These are phyloP conservation scores for Pilaira anomala DNA, from an alignment of 192 early-diverging fungal species.

Conservation along the genomic window DNA sequence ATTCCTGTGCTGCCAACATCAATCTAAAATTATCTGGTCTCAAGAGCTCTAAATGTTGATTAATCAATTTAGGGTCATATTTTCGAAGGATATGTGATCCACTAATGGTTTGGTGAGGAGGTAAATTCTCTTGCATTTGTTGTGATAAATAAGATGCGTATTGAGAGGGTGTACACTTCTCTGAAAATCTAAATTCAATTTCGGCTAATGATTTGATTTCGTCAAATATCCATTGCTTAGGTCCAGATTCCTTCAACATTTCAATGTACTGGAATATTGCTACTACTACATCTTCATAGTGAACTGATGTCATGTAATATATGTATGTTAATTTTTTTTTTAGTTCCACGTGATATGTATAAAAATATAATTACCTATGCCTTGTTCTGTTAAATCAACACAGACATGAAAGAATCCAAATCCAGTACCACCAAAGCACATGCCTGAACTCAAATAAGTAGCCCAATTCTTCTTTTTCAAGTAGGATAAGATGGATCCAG, in stretches of 20 bases:
- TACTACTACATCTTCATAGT: constrained; percentile 66
- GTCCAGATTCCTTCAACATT: constrained; percentile 65
- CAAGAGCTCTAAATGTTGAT: constrained; percentile 57
- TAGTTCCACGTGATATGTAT: constrained; percentile 58
- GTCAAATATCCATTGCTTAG: constrained; percentile 79
- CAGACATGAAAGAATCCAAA: constrained; percentile 76
- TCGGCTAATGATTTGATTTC: constrained; percentile 57
- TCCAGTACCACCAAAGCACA: constrained; percentile 33
- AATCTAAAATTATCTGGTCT: constrained; percentile 61
- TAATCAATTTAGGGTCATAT: constrained; percentile 60
- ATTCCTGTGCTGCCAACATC: constrained; percentile 42
- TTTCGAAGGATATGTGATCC: constrained; percentile 59
- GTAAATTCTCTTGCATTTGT: constrained; percentile 71
- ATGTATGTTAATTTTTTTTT: neutral
- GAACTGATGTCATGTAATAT: constrained; percentile 63
- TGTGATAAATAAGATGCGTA: constrained; percentile 65
- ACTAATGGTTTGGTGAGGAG: constrained; percentile 60
- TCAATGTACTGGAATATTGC: constrained; percentile 88
- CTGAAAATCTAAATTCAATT: constrained; percentile 63
- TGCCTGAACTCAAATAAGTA: constrained; percentile 55
- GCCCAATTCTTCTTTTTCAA: constrained; percentile 88
- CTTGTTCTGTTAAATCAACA: constrained; percentile 73
- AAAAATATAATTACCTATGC: constrained; percentile 59
- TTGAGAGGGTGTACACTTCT: constrained; percentile 60
- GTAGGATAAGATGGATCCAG: constrained; percentile 74